These are phyloP conservation scores for Maudiozyma turicensis DNA, from an alignment of 805 yeast species.

Conservation along the genomic window DNA sequence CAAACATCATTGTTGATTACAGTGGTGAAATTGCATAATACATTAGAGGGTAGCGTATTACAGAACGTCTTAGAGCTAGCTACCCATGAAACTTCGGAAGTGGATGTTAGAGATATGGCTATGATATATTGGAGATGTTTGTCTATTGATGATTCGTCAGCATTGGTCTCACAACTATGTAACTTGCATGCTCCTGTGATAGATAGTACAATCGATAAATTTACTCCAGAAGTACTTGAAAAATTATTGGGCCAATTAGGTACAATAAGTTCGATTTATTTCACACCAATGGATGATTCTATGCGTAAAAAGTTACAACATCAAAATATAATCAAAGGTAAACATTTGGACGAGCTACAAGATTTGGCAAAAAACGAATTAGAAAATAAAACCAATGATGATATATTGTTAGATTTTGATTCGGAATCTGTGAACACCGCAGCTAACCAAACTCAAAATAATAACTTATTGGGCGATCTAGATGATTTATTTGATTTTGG, in stretches of 20 bases:
- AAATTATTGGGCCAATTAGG: slow-evolving; percentile 68
- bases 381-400: slow-evolving; percentile 54
- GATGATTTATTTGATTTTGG: slow-evolving; percentile 54
- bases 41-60: slow-evolving; percentile 37
- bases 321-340: slow-evolving; percentile 32
- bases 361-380: slow-evolving; percentile 70
- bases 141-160: slow-evolving; percentile 34
- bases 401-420: slow-evolving; percentile 78
- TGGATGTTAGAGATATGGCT: slow-evolving; percentile 75
- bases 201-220: slow-evolving; percentile 58
- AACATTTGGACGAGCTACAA: slow-evolving; percentile 68
- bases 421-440: slow-evolving; percentile 37
- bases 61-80: slow-evolving; percentile 54
- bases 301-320: slow-evolving; percentile 33
- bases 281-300: slow-evolving; percentile 63
- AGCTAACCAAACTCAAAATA: slow-evolving; percentile 20
- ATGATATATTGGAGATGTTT: slow-evolving; percentile 72
- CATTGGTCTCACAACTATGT: slow-evolving; percentile 22
- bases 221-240: slow-evolving; percentile 59
- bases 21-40: slow-evolving; percentile 46
- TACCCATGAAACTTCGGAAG: slow-evolving; percentile 56
- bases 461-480: slow-evolving; percentile 54
- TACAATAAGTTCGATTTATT: slow-evolving; percentile 81
- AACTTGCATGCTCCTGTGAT: slow-evolving; percentile 52
- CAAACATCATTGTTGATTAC: slow-evolving; percentile 54